Conservation (phyloP, 2,329 filamentous ascomycete genomes). For the Fusarium incarnatum region DNA sequence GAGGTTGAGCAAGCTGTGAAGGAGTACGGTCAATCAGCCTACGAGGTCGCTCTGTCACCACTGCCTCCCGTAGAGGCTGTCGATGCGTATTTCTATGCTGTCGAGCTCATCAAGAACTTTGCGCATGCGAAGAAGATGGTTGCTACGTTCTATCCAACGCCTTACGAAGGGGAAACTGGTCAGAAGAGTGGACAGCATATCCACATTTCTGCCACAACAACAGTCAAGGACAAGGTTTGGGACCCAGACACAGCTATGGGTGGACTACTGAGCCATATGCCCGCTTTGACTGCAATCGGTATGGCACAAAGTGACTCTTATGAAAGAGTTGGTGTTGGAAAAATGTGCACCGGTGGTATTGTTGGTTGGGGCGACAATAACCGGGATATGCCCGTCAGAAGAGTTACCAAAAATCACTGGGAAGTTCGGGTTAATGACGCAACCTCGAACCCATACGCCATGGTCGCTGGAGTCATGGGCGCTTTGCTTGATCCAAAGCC, state of each 20-base stretch:
- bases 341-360: constrained; percentile 6
- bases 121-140: background rate
- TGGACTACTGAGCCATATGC: constrained; percentile 8
- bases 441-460: constrained; percentile 11
- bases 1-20: constrained; percentile 10
- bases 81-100: constrained; percentile 2
- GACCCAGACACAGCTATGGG: background rate
- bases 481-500: background rate
- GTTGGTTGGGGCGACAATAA: constrained; percentile 18
- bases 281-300: background rate
- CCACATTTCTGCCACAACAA: constrained; percentile 2
- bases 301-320: constrained; percentile 15
- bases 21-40: constrained; percentile 8
- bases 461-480: constrained; percentile 4
- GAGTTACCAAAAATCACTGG: constrained; percentile 13
- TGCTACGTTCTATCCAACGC: constrained; percentile 17
- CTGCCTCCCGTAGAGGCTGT: constrained; percentile 6
- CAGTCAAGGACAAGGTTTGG: background rate
- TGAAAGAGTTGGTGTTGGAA: background rate
- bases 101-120: background rate
- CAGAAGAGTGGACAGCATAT: constrained; percentile 19
- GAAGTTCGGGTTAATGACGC: constrained; percentile 7
- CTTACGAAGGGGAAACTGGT: background rate
- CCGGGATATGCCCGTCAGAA: constrained; percentile 13
- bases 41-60: constrained; percentile 9